These are phyloP conservation scores for Aspergillus felis DNA, from an alignment of 2,329 filamentous ascomycete species.

Conservation along the genomic window DNA sequence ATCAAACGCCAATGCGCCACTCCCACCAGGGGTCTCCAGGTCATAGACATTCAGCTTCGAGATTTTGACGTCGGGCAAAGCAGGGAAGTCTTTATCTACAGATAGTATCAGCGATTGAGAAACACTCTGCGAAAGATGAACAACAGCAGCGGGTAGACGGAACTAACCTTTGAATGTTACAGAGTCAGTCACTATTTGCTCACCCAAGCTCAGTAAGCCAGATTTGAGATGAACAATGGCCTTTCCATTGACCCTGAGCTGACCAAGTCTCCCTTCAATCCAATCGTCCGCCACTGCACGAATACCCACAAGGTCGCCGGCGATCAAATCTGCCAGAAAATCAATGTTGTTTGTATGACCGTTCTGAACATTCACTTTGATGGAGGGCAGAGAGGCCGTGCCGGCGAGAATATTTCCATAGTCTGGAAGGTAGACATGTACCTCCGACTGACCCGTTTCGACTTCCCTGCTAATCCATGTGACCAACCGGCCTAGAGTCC, in stretches of 20 bases:
- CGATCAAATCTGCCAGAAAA: slow-evolving; percentile 69
- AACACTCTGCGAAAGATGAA: neutral
- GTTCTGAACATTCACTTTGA: slow-evolving; percentile 73
- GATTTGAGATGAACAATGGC: slow-evolving; percentile 71
- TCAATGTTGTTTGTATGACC: slow-evolving; percentile 74
- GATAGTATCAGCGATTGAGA: slow-evolving; percentile 29
- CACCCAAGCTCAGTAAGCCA: slow-evolving; percentile 74
- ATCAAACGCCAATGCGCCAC: slow-evolving; percentile 73
- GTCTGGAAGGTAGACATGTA: slow-evolving; percentile 77
- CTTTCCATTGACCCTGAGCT: slow-evolving; percentile 68
- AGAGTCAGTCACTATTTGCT: slow-evolving; percentile 69
- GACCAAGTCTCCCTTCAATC: slow-evolving; percentile 71
- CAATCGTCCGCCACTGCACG: slow-evolving; percentile 82
- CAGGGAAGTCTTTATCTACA: slow-evolving; percentile 61
- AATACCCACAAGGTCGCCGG: slow-evolving; percentile 73
- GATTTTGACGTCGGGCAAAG: slow-evolving; percentile 77
- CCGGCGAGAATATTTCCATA: slow-evolving; percentile 76
- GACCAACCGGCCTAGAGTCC: slow-evolving; percentile 70
- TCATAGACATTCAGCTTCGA: slow-evolving; percentile 77
- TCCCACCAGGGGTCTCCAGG: slow-evolving; percentile 50
- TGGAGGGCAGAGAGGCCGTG: slow-evolving; percentile 68
- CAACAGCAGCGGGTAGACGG: slow-evolving; percentile 44
- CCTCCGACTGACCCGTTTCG: slow-evolving; percentile 66
- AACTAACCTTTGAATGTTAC: slow-evolving; percentile 79
- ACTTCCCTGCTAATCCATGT: slow-evolving; percentile 78